A percentile compares a stretch with the other conserved stretches of the same genome.
Conservation (phyloP, 1,284 basidiomycete genomes). For the Cryptococcus sp. region DNA sequence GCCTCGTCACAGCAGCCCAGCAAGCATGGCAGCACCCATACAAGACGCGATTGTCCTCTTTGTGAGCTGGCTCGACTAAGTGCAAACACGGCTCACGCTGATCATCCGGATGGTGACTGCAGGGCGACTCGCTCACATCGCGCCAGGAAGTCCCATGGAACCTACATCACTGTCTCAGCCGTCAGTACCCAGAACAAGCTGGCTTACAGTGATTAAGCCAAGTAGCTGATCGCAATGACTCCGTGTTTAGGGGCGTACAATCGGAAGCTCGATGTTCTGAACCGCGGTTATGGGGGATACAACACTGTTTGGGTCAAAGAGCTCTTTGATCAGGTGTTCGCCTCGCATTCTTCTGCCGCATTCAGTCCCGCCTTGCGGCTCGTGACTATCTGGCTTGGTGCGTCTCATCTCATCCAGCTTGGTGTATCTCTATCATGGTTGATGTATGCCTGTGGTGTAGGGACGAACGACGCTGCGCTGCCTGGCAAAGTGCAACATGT, state of each 20-base stretch:
- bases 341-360: slow-evolving; percentile 25
- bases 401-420: background rate
- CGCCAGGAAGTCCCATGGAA: slow-evolving; percentile 15
- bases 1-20: background rate
- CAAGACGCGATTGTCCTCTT: slow-evolving; percentile 18
- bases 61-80: slow-evolving; percentile 1
- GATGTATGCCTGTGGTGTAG: slow-evolving; percentile 10
- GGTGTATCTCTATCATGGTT: background rate
- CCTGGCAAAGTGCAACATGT: slow-evolving; percentile 14
- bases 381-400: slow-evolving; percentile 45
- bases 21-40: slow-evolving; percentile 10
- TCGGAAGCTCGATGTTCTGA: slow-evolving; percentile 39
- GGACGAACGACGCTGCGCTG: slow-evolving; percentile 32
- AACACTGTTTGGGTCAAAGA: slow-evolving; percentile 15
- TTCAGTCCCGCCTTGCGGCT: slow-evolving; percentile 26
- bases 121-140: slow-evolving; percentile 15
- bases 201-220: background rate
- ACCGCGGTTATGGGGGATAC: slow-evolving; percentile 42
- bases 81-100: background rate
- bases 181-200: background rate
- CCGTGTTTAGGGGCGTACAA: slow-evolving; percentile 33
- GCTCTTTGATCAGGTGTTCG: slow-evolving; percentile 34
- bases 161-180: slow-evolving; percentile 7
- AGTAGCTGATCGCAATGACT: too few relatives aligned
- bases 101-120: background rate